Evolutionary conservation across 441 rosid genomes (phyloP).

Genomic region (Syzygium syzygioides): DNA sequence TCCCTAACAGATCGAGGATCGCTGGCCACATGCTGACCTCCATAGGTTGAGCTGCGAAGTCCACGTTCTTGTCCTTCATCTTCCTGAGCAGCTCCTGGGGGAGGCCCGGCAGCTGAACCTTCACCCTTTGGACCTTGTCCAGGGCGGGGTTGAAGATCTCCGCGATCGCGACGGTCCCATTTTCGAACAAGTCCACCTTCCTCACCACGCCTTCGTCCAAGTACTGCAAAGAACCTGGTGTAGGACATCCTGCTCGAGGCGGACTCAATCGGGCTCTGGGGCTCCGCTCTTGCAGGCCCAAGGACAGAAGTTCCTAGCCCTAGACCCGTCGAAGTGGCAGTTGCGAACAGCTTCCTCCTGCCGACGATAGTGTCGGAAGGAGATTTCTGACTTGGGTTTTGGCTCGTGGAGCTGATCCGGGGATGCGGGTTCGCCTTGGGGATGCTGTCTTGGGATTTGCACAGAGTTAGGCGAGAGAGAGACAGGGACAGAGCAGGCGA

Average conservation of each 20-base stretch:
- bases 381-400: constrained; percentile 20
- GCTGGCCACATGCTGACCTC: constrained; percentile 40
- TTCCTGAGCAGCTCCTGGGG: constrained; percentile 51
- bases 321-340: constrained; percentile 30
- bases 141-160: constrained; percentile 50
- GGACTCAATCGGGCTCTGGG: constrained; percentile 42
- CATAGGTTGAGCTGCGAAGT: constrained; percentile 62
- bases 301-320: constrained; percentile 9
- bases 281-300: constrained; percentile 41
- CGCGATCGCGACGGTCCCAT: constrained; percentile 56
- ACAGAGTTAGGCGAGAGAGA: constrained; percentile 30
- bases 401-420: constrained; percentile 17
- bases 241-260: constrained; percentile 56
- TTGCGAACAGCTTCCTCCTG: constrained; percentile 35
- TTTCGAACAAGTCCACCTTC: constrained; percentile 70
- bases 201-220: constrained; percentile 50
- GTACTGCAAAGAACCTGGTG: constrained; percentile 56
- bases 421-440: constrained; percentile 21
- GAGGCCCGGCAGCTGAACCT: constrained; percentile 58
- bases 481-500: constrained; percentile 37
- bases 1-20: constrained; percentile 46
- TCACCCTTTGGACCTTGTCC: constrained; percentile 56
- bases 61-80: constrained; percentile 58
- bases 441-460: constrained; percentile 35
- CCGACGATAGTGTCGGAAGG: constrained; percentile 20